Evolutionary conservation across 768 basidiomycete species (phyloP).

Genomic region (Suillus luteus): DNA sequence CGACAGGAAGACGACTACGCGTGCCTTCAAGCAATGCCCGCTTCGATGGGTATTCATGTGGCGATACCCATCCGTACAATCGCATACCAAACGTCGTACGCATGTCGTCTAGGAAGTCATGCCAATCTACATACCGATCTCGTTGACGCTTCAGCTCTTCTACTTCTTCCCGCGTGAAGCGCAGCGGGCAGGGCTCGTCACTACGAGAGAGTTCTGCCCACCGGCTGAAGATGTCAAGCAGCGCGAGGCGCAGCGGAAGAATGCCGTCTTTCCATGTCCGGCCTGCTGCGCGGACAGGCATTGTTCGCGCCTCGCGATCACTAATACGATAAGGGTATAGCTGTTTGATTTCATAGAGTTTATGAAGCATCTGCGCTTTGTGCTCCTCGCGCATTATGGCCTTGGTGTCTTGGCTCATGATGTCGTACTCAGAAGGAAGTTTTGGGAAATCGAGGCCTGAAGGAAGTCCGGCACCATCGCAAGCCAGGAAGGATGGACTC

Average conservation of each 20-base stretch:
- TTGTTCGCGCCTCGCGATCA: conserved; percentile 14
- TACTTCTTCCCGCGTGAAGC: conserved; percentile 20
- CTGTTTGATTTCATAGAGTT: conserved; percentile 22
- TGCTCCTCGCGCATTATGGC: conserved; percentile 14
- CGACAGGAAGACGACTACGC: conserved; percentile 15
- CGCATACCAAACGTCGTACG: conserved; percentile 19
- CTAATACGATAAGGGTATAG: conserved; percentile 18
- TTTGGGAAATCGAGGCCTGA: conserved; percentile 18
- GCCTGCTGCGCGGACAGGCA: conserved; percentile 21
- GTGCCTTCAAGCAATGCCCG: conserved; percentile 18
- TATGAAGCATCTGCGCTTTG: conserved; percentile 19
- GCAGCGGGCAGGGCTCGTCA: conserved; percentile 18
- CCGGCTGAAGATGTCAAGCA: conserved; percentile 16
- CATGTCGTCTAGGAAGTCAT: conserved; percentile 19
- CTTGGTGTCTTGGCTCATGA: conserved; percentile 17
- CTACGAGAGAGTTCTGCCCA: conserved; percentile 16
- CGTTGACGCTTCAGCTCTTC: conserved; percentile 14
- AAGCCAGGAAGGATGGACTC: conserved; percentile 16
- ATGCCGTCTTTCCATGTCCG: conserved; percentile 23
- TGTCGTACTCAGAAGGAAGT: conserved; percentile 16
- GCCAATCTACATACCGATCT: conserved; percentile 20
- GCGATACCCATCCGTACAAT: conserved; percentile 19
- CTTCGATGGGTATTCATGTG: conserved; percentile 18
- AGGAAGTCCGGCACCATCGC: conserved; percentile 8
- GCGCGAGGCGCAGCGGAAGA: conserved; percentile 19